phyloP scores from a whole-genome alignment of 2,329 filamentous ascomycete genomes.

The Westerdykella aurantiaca region DNA sequence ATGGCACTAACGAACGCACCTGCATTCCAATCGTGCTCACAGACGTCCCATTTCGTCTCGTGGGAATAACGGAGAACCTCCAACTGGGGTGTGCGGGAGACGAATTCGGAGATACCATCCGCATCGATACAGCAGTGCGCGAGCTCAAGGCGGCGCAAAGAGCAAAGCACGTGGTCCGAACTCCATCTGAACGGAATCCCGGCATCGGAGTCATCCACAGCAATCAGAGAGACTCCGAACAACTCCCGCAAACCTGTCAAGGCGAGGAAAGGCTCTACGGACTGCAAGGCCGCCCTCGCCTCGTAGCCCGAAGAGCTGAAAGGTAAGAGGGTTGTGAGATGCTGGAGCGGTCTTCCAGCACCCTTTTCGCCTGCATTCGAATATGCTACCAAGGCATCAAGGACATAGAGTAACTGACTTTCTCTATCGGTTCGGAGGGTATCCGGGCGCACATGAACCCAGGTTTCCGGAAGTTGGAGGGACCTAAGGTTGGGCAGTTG shows the following conservation, averaged over 20 bases:
- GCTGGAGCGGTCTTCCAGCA: too few species aligned
- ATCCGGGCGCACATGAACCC: background rate
- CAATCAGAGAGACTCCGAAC: conserved; percentile 27
- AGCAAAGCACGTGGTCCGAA: conserved; percentile 5
- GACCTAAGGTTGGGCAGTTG: conserved; percentile 27
- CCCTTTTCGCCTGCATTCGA: background rate
- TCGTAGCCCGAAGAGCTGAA: conserved; percentile 29
- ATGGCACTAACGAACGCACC: conserved; percentile 26
- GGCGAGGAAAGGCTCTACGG: conserved; percentile 23
- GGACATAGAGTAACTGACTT: background rate
- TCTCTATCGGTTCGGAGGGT: background rate
- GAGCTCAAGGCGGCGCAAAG: conserved; percentile 25
- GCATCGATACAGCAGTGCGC: conserved; percentile 31
- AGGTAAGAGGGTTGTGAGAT: conserved; percentile 25
- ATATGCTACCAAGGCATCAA: background rate
- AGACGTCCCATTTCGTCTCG: conserved; percentile 30
- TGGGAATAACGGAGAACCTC: conserved; percentile 30
- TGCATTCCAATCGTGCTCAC: conserved; percentile 30
- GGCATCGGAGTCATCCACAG: conserved; percentile 27
- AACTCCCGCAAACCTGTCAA: conserved; percentile 23
- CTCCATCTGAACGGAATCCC: conserved; percentile 26
- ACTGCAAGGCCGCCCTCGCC: conserved; percentile 21
- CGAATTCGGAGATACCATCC: conserved; percentile 17
- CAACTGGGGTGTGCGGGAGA: conserved; percentile 22
- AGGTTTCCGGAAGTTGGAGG: conserved; percentile 16